Evolutionary conservation across 345 rosid genomes (phyloP).

Genomic region (Gynandropsis gynandra): DNA sequence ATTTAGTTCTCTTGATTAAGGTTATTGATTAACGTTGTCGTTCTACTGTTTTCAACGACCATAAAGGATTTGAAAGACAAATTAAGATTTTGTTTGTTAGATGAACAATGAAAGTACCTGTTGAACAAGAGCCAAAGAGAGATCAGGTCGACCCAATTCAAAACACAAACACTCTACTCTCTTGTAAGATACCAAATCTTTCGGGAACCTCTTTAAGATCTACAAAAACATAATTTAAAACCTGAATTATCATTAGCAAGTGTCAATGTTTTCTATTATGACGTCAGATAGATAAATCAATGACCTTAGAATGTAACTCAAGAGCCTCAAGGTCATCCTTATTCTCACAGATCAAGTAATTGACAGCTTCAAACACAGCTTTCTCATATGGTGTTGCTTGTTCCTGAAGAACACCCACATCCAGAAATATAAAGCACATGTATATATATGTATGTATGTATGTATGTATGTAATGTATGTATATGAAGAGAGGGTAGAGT

Average conservation of each 20-base stretch:
- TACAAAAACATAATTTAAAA: conserved; percentile 29
- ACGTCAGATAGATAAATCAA: too few relatives aligned
- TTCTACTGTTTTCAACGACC: too few relatives aligned
- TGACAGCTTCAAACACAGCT: conserved; percentile 55
- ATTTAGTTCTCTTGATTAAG: too few relatives aligned
- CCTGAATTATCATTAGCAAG: too few relatives aligned
- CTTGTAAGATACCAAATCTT: conserved; percentile 62
- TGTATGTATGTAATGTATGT: too few relatives aligned
- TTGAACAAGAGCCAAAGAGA: conserved; percentile 51
- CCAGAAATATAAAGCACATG: not conserved
- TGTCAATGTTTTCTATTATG: too few relatives aligned
- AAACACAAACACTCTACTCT: conserved; percentile 67
- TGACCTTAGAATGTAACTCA: conserved; percentile 54
- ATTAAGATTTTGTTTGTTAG: not conserved
- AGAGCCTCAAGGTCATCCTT: conserved; percentile 67
- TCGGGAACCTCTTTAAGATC: conserved; percentile 66
- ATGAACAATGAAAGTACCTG: conserved; percentile 41
- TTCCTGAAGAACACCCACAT: conserved; percentile 36
- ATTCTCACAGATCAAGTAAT: conserved; percentile 44
- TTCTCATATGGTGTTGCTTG: conserved; percentile 70
- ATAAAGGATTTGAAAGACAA: too few relatives aligned
- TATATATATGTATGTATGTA: too few relatives aligned
- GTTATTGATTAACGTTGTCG: too few relatives aligned
- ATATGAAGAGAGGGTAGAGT: not conserved
- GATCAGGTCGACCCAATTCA: conserved; percentile 67